These are phyloP conservation scores for Neurospora tetrasperma DNA, from an alignment of 495 filamentous ascomycete species.

Conservation along the genomic window DNA sequence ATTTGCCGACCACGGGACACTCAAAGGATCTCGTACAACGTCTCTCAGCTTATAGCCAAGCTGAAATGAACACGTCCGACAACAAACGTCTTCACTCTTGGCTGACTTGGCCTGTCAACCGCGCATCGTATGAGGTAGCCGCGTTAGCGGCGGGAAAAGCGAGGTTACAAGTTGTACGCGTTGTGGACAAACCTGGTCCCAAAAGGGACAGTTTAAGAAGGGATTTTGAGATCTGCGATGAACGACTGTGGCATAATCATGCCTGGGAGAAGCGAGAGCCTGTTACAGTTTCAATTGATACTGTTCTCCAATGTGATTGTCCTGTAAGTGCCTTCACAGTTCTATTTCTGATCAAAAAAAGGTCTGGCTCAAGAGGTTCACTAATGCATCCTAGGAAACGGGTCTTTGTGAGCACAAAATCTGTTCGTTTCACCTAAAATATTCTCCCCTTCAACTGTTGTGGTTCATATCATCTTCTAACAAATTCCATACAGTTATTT, in stretches of 20 bases:
- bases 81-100: background rate
- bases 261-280: background rate
- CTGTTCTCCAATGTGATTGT: background rate
- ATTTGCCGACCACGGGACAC: background rate
- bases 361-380: background rate
- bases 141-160: rapidly evolving
- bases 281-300: background rate
- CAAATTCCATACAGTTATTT: no score
- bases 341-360: background rate
- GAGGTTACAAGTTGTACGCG: background rate
- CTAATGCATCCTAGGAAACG: no score
- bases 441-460: no score
- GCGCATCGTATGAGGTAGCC: background rate
- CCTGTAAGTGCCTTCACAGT: background rate
- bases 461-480: no score
- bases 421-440: no score
- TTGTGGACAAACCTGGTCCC: background rate
- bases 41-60: background rate
- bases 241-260: rapidly evolving
- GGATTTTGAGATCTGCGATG: background rate
- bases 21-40: background rate
- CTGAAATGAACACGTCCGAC: background rate
- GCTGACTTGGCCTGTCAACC: background rate
- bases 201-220: background rate
- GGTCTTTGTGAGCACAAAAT: no score